Base-by-base conservation (phyloP, 2,329 filamentous ascomycete species). In the Trichophyton simii region DNA sequence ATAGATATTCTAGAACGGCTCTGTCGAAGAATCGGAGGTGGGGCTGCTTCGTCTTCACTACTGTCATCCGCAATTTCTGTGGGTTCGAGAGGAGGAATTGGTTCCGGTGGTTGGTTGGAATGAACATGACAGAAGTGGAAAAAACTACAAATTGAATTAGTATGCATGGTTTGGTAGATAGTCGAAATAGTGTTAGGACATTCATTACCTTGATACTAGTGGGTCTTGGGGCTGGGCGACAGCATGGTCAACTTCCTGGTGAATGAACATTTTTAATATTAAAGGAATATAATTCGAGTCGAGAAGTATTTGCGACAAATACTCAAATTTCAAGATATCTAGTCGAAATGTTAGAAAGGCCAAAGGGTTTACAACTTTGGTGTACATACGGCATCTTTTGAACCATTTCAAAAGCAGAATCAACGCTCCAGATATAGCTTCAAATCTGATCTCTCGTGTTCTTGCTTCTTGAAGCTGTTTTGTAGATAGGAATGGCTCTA, bases 281-380 rank as follows among this genome's bases (percentile, higher is more conserved):
- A 99, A 79, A 0, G 92, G 92, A 5, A 99, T 81, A 72, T 96
- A 99, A 72, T 96, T 97, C 3, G 90, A 94, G 73, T 99, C 94
- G 31, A 99, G 81, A 9, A 99, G 78, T 2, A 99, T 82, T 70
- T 99, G 94, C 0, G 91, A 92, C 69, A 99, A 78, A 69, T 96
- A 97, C 75, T 99, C 94, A 67, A 94, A 96, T 71, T 96, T 96
- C 66, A 99, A 78, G 31, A 97, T 83, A 71, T 99, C 90, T 95
- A 57, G 3, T 3, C 9, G 34, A 31, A 25, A 28, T 38, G 58
- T 63, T 62, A 63, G 61, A 31, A 60, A 7, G 25, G 3, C 18
- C 55, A 22, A 42, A 57, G n/a, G 61, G 31, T 38, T 9, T 6
- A 38, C 20, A 38, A 25, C 2, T 18, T 22, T n/a, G 36, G 42